These are phyloP conservation scores for Orbilia brochopaga DNA, from an alignment of 2,329 filamentous ascomycete species.

Conservation along the genomic window DNA sequence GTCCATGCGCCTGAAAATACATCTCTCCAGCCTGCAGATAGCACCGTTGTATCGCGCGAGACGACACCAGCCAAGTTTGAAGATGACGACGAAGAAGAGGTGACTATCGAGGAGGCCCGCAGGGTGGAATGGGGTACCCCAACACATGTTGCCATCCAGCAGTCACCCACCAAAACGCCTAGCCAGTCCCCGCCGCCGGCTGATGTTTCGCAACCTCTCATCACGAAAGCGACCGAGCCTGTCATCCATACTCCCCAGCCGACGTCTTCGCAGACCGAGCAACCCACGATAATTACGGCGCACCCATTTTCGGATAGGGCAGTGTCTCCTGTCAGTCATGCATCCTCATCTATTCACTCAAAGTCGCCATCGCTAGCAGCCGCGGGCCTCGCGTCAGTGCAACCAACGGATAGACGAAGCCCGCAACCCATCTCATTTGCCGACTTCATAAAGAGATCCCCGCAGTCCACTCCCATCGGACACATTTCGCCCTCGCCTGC, in stretches of 20 bases:
- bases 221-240: slow-evolving; percentile 40
- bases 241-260: slow-evolving; percentile 46
- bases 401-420: slow-evolving; percentile 30
- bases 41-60: slow-evolving; percentile 23
- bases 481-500: slow-evolving; percentile 24
- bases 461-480: slow-evolving; percentile 30
- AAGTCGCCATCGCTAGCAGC: slow-evolving; percentile 34
- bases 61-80: slow-evolving; percentile 38
- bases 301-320: slow-evolving; percentile 31
- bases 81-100: slow-evolving; percentile 40
- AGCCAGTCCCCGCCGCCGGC: slow-evolving; percentile 20
- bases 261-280: slow-evolving; percentile 26
- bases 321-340: slow-evolving; percentile 41
- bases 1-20: slow-evolving; percentile 11
- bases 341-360: slow-evolving; percentile 39
- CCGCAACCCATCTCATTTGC: slow-evolving; percentile 41
- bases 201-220: slow-evolving; percentile 45
- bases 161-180: slow-evolving; percentile 43
- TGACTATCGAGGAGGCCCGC: slow-evolving; percentile 37
- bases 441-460: slow-evolving; percentile 38
- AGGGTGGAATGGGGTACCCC: slow-evolving; percentile 39
- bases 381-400: slow-evolving; percentile 9
- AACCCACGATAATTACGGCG: slow-evolving; percentile 25
- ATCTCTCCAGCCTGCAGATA: slow-evolving; percentile 6
- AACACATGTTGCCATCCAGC: slow-evolving; percentile 44